These are phyloP conservation scores for Melaleuca alternifolia DNA, from an alignment of 345 rosid genomes.

Conservation along the genomic window DNA sequence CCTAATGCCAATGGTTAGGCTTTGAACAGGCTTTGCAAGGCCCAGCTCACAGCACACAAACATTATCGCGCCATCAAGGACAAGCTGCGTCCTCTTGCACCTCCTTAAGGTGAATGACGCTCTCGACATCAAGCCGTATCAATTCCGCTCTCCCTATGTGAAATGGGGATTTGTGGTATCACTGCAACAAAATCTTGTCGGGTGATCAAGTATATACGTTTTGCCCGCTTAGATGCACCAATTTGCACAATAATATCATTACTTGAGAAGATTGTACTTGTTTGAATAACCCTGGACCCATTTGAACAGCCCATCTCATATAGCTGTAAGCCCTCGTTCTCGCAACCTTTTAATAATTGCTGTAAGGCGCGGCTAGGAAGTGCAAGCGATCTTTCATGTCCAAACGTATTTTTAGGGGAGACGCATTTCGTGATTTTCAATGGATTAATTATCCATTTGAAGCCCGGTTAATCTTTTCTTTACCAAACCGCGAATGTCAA, in stretches of 20 bases:
- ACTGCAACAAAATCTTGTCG: neutral
- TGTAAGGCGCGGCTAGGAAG: no score
- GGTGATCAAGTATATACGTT: neutral
- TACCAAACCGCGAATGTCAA: neutral
- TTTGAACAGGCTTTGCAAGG: neutral
- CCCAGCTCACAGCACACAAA: slow-evolving; percentile 10
- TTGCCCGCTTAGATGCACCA: neutral
- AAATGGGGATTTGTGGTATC: neutral
- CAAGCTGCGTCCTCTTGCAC: slow-evolving; percentile 1
- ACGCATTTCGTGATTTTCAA: neutral
- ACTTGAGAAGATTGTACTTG: neutral
- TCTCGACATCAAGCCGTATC: neutral
- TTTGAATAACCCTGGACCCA: neutral
- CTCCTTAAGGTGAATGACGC: slow-evolving; percentile 7
- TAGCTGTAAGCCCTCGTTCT: neutral
- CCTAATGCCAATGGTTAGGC: neutral
- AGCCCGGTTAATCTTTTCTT: neutral
- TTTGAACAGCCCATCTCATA: neutral
- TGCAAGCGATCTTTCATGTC: neutral
- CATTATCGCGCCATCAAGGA: neutral
- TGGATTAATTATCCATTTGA: neutral
- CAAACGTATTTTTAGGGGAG: neutral
- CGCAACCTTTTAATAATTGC: no score
- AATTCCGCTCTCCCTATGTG: neutral
- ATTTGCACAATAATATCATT: neutral